These are phyloP conservation scores for Paulownia fortunei DNA, from an alignment of 257 asterid genomes.

Conservation along the genomic window DNA sequence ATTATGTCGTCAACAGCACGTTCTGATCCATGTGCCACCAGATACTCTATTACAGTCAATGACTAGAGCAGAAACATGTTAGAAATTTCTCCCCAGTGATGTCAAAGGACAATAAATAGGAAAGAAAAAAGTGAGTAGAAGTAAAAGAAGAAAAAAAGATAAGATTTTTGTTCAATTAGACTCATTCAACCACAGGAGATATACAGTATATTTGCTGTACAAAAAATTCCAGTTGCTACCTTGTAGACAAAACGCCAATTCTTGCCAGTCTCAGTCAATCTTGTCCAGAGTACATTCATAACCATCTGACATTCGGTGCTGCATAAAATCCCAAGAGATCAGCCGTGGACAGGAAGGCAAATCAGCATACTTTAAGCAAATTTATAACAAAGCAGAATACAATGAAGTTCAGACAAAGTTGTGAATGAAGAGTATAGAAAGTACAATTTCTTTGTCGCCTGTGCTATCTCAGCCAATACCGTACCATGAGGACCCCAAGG, in stretches of 20 bases:
- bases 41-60: constrained; percentile 91
- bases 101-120: constrained; percentile 22
- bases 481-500: constrained; percentile 99
- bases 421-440: constrained; percentile 17
- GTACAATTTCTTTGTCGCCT: constrained; percentile 91
- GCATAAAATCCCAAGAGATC: constrained; percentile 51
- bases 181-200: neutral
- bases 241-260: constrained; percentile 90
- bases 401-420: constrained; percentile 19
- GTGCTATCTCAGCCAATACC: constrained; percentile 90
- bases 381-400: constrained; percentile 13
- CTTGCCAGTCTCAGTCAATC: constrained; percentile 83
- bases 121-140: constrained; percentile 9
- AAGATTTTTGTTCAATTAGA: constrained; percentile 14
- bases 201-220: constrained; percentile 8
- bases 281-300: constrained; percentile 91
- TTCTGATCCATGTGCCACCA: constrained; percentile 96
- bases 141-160: neutral
- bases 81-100: constrained; percentile 19
- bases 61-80: constrained; percentile 51
- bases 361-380: constrained; percentile 5
- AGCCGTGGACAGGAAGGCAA: constrained; percentile 30
- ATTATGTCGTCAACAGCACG: constrained; percentile 96
- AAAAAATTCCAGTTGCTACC: constrained; percentile 48
- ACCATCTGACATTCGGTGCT: constrained; percentile 90